Percentiles rank a stretch among this genome's conserved stretches.
Evolutionary conservation across 1,139 yeast species (phyloP).

Genomic region (Debaryomyces coudertii): DNA sequence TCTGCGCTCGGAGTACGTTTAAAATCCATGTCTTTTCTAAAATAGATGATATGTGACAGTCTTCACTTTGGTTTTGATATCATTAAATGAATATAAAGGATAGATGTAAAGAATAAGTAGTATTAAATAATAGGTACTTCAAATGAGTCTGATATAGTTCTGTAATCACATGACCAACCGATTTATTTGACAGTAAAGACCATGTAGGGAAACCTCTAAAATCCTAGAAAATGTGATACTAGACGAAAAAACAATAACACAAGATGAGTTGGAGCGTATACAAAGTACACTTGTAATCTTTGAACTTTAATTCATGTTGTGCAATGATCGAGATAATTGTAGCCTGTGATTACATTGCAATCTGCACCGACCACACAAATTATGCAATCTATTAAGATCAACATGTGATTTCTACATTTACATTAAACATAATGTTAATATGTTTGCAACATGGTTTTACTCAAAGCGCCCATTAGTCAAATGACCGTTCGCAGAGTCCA

Average conservation of each 20-base stretch:
- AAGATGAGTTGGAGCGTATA: too few relatives aligned
- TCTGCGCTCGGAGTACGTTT: slow-evolving; percentile 7
- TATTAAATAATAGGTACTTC: too few relatives aligned
- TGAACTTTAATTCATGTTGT: too few relatives aligned
- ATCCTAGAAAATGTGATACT: too few relatives aligned
- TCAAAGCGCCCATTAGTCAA: slow-evolving; percentile 79
- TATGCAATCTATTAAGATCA: not conserved
- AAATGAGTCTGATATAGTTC: not conserved
- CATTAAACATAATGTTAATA: slow-evolving; percentile 17
- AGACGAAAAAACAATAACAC: too few relatives aligned
- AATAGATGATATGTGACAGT: slow-evolving; percentile 39
- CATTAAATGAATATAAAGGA: not conserved
- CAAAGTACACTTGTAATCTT: too few relatives aligned
- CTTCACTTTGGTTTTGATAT: not conserved
- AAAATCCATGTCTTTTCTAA: slow-evolving; percentile 6
- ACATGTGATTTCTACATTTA: not conserved
- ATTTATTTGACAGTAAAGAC: not conserved
- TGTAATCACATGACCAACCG: not conserved
- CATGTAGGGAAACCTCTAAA: too few relatives aligned
- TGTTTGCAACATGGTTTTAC: slow-evolving; percentile 92
- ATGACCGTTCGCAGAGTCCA: slow-evolving; percentile 83
- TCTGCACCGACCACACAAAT: too few relatives aligned
- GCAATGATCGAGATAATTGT: too few relatives aligned
- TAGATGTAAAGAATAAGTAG: not conserved
- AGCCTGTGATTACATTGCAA: too few relatives aligned